Conservation (phyloP, 2,329 filamentous ascomycete genomes). For the Colletotrichum sp. region DNA sequence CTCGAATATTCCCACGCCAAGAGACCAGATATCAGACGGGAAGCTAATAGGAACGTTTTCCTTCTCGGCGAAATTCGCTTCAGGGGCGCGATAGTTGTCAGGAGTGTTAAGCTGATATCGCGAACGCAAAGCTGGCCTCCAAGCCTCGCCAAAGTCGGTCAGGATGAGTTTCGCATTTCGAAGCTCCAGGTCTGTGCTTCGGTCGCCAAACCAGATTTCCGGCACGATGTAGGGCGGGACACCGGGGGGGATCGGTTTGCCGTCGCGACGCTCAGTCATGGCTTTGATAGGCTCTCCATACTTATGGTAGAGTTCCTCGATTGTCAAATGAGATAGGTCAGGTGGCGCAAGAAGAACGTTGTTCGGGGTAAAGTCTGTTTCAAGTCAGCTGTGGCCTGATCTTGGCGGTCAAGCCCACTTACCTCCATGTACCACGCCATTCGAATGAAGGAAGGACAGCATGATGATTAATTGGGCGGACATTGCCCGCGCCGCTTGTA, state of each 20-base stretch:
- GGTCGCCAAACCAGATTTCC: background rate
- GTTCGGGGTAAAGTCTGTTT: background rate
- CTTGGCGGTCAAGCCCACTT: too few species aligned
- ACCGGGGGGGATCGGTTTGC: accelerated
- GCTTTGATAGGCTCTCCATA: background rate
- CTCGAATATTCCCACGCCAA: background rate
- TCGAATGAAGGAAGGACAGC: background rate
- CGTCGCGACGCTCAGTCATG: background rate
- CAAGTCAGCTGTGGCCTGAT: background rate
- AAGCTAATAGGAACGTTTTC: background rate
- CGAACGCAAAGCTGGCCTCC: accelerated
- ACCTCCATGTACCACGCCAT: background rate
- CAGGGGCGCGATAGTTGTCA: background rate
- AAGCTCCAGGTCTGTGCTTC: background rate
- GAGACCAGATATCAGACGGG: background rate
- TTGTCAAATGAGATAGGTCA: accelerated
- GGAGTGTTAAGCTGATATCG: background rate
- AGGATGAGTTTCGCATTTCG: accelerated
- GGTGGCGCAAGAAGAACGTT: background rate
- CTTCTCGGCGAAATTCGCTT: background rate
- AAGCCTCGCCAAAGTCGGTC: background rate
- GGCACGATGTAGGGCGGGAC: background rate
- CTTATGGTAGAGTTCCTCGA: accelerated
- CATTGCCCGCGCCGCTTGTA: background rate
- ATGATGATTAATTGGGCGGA: background rate